Percentiles rank a stretch among this genome's conserved stretches.
phyloP scores from a whole-genome alignment of 352 stramenopile species.

The Globisporangium ultimum region DNA sequence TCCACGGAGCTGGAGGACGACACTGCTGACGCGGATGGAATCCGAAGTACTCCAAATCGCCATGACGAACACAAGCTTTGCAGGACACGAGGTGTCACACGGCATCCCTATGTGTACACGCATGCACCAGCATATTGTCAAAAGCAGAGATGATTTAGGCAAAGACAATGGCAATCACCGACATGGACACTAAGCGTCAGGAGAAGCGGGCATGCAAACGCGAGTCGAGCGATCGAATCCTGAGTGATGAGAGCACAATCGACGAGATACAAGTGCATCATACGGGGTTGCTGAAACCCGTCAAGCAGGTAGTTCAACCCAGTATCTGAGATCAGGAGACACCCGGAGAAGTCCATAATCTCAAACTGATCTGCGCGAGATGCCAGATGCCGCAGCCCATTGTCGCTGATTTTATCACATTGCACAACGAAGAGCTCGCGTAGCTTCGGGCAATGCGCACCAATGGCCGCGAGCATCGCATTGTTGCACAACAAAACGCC shows the following conservation, averaged over 20 bases:
- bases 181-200: constrained; percentile 63
- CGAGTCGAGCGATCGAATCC: constrained; percentile 54
- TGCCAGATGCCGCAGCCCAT: constrained; percentile 47
- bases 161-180: neutral
- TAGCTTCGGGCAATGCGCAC: constrained; percentile 24
- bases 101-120: too few species aligned
- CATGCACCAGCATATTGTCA: too few species aligned
- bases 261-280: constrained; percentile 55
- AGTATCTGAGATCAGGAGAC: constrained; percentile 44
- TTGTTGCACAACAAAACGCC: constrained; percentile 58
- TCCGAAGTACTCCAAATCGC: too few species aligned
- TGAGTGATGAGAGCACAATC: constrained; percentile 62
- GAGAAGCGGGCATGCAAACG: constrained; percentile 60
- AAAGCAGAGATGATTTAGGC: too few species aligned
- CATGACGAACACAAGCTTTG: too few species aligned
- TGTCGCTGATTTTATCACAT: constrained; percentile 62
- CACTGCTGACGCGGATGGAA: too few species aligned
- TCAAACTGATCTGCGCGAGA: constrained; percentile 57
- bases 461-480: constrained; percentile 50
- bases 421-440: constrained; percentile 53
- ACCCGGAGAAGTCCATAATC: constrained; percentile 57
- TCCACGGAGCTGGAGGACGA: too few species aligned
- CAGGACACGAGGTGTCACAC: too few species aligned
- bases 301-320: constrained; percentile 51
- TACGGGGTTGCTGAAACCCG: constrained; percentile 43